phyloP scores from a whole-genome alignment of 2,329 filamentous ascomycete genomes.

The Cucurbitaria berberidis region DNA sequence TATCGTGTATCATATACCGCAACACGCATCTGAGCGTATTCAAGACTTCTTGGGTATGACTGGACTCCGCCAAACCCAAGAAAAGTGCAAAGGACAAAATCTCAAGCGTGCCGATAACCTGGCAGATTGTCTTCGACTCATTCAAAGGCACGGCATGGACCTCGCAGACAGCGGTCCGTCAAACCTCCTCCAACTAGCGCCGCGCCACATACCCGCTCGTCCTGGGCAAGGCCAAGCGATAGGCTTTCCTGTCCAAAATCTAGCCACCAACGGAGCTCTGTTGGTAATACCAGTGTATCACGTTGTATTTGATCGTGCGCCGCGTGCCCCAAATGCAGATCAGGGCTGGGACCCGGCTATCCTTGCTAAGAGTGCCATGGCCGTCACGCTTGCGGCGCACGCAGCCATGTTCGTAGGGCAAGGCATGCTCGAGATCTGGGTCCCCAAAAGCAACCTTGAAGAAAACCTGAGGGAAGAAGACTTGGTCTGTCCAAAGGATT shows the following conservation, averaged over 20 bases:
- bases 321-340: neutral
- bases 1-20: conserved; percentile 14
- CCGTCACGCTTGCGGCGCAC: conserved; percentile 3
- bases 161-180: conserved; percentile 3
- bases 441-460: conserved; percentile 1
- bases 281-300: conserved; percentile 8
- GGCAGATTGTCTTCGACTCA: neutral
- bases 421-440: conserved; percentile 6
- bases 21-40: conserved; percentile 4
- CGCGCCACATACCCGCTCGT: neutral
- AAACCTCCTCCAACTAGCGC: conserved; percentile 2
- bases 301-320: neutral
- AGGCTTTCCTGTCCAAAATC: conserved; percentile 5
- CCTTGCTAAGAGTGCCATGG: neutral
- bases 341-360: neutral
- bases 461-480: conserved; percentile 14
- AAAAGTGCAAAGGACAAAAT: conserved; percentile 8
- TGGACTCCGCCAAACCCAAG: neutral
- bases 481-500: conserved; percentile 14
- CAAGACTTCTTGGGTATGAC: conserved; percentile 13
- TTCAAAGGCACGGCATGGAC: neutral
- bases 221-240: conserved; percentile 7
- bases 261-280: neutral
- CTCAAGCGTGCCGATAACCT: neutral
- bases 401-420: neutral